phyloP scores from a whole-genome alignment of 371 early-diverging fungal species.

The Mucor lusitanicus region DNA sequence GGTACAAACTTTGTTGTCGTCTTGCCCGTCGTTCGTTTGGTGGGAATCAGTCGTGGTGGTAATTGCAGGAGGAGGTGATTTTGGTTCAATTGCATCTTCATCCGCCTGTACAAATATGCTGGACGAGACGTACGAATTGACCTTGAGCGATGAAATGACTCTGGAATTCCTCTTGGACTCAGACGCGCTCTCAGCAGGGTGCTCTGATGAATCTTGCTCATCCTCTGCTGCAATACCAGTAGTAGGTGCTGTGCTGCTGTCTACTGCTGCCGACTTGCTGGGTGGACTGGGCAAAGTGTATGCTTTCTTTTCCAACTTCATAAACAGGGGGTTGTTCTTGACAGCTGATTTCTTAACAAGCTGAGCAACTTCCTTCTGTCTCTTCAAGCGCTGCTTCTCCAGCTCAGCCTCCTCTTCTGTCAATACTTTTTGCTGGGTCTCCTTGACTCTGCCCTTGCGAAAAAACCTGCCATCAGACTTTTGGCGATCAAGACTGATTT shows the following conservation, averaged over 20 bases:
- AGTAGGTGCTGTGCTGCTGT: no score
- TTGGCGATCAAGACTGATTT: constrained; percentile 8
- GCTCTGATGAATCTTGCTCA: neutral
- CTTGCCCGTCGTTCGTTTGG: neutral
- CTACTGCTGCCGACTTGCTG: neutral
- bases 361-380: constrained; percentile 26
- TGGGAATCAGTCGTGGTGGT: neutral
- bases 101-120: constrained; percentile 39
- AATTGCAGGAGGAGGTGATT: neutral
- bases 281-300: constrained; percentile 4
- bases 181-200: neutral
- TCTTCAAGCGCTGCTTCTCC: constrained; percentile 12
- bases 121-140: constrained; percentile 39
- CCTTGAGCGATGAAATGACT: constrained; percentile 33
- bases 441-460: constrained; percentile 26
- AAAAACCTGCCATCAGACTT: constrained; percentile 19
- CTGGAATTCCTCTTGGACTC: constrained; percentile 26
- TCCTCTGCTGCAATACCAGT: neutral
- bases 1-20: neutral
- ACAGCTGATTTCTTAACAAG: constrained; percentile 29
- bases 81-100: constrained; percentile 1
- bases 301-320: constrained; percentile 31
- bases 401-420: constrained; percentile 15
- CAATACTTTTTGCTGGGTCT: constrained; percentile 28
- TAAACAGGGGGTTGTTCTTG: constrained; percentile 39